These are phyloP conservation scores for Dactylellina cionopaga DNA, from an alignment of 2,329 filamentous ascomycete genomes.

Conservation along the genomic window DNA sequence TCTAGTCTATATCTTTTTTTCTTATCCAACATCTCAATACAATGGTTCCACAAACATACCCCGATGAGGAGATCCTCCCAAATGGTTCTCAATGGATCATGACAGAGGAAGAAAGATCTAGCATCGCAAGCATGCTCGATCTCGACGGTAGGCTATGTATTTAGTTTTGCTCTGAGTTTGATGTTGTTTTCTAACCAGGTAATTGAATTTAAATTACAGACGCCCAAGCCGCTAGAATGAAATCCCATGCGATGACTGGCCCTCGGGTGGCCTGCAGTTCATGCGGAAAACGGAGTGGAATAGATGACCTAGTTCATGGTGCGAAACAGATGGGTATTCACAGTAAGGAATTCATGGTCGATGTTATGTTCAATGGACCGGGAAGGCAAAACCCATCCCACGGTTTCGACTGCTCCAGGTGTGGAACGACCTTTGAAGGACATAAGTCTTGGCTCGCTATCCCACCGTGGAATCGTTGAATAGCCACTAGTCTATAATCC, in stretches of 20 bases:
- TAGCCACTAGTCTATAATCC: no score
- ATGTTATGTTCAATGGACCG: constrained; percentile 1
- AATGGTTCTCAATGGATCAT: constrained; percentile 19
- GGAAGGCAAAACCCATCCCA: not conserved
- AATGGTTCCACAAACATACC: no score
- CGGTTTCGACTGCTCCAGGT: constrained; percentile 17
- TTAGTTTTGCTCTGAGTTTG: not conserved
- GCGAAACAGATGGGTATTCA: constrained; percentile 5
- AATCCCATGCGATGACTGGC: not conserved
- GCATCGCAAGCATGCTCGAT: not conserved
- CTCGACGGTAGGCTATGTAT: not conserved
- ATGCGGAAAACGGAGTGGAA: constrained; percentile 15
- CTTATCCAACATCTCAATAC: no score
- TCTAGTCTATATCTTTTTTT: no score
- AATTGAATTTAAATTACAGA: not conserved
- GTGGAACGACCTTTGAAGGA: constrained; percentile 16
- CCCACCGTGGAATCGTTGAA: constrained; percentile 7
- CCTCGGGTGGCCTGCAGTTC: constrained; percentile 3
- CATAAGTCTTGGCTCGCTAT: not conserved
- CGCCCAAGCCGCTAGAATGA: not conserved
- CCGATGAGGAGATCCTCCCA: not conserved
- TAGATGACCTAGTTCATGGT: constrained; percentile 2
- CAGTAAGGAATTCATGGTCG: constrained; percentile 11
- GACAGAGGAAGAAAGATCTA: constrained; percentile 4
- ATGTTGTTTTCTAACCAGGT: not conserved